Conservation (phyloP, 179 eudicot genomes). For the Patellifolia procumbens region DNA sequence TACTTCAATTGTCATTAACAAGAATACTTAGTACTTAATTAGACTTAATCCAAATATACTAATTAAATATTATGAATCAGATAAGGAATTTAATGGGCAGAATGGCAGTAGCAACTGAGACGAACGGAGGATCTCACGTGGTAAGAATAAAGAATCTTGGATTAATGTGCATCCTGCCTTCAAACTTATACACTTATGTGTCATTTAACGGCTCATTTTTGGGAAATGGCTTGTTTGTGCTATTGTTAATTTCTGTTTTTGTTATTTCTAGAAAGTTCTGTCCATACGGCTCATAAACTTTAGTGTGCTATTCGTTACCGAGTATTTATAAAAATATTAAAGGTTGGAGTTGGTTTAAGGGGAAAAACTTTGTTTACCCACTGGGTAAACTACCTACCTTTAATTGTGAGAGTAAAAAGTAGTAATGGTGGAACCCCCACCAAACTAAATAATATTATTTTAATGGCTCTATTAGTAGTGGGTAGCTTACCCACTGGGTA, state of each 20-base stretch:
- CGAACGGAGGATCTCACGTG: slow-evolving; percentile 13
- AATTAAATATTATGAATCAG: not conserved
- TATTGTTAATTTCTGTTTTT: not conserved
- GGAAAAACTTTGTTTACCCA: too few species aligned
- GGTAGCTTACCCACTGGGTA: too few species aligned
- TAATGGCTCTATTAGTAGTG: too few species aligned
- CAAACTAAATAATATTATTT: too few species aligned
- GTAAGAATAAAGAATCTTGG: slow-evolving; percentile 13
- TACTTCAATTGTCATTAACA: not conserved
- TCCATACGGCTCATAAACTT: too few species aligned
- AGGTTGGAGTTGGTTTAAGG: too few species aligned
- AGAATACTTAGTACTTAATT: not conserved
- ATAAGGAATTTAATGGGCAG: slow-evolving; percentile 3
- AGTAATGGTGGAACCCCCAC: too few species aligned
- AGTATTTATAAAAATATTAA: too few species aligned
- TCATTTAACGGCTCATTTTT: slow-evolving; percentile 13
- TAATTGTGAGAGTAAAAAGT: too few species aligned
- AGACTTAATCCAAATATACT: not conserved
- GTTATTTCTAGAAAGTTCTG: not conserved
- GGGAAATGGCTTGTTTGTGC: not conserved
- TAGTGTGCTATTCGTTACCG: too few species aligned
- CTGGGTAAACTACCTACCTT: too few species aligned
- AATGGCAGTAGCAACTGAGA: not conserved
- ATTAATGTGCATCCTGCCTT: slow-evolving; percentile 4
- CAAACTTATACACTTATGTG: not conserved